Base-by-base conservation (phyloP, 352 stramenopile species). In the Thalassiosira delicatula region DNA sequence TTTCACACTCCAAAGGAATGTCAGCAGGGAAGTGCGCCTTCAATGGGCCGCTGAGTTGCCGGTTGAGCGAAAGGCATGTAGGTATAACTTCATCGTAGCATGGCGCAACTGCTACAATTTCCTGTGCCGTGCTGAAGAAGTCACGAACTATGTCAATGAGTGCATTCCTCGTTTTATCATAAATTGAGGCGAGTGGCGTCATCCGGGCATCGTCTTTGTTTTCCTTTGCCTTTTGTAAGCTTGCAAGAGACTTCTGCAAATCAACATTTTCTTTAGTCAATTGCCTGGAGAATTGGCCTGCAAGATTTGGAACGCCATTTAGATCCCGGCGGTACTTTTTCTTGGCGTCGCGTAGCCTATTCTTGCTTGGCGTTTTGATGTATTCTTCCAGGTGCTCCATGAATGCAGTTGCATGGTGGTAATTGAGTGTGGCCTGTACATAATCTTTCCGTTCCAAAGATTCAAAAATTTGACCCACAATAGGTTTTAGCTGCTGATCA, bases 11-110 rank as follows among this genome's bases (percentile, higher is more conserved):
- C 14, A 66, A 53, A 19, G 19, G 19, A 54, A 79, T 1, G 17
- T 86, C 14, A 35, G 68, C 14, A 37, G 56, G 37, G 27, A 61
- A 67, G 76, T 86, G 74, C 70, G 57, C 21, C 57, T 77, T 78
- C 25, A 78, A 62, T 71, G 44, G 29, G 30, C 59, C 66, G 53
- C 80, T 46, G n/a, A 91, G n/a, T 49, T 82, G 42, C 42, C 70
- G 53, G 25, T 79, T 53, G 17, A 91, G 66, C 1, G 35, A 19
- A 46, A 76, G 63, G 27, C 85, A 12, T 17, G 76, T 12, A 12
- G 51, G 33, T 21, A 90, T 87, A 8, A 74, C 49, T 60, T 91
- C 83, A 63, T 88, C 76, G 75, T 72, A 88, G 44, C 81, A 88
- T n/a, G 66, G 17, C 49, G 25, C 5, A 42, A 81, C 65, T 14